Evolutionary conservation across 2,329 filamentous ascomycete genomes (phyloP).

Genomic region (Apiospora rasikravindrae): DNA sequence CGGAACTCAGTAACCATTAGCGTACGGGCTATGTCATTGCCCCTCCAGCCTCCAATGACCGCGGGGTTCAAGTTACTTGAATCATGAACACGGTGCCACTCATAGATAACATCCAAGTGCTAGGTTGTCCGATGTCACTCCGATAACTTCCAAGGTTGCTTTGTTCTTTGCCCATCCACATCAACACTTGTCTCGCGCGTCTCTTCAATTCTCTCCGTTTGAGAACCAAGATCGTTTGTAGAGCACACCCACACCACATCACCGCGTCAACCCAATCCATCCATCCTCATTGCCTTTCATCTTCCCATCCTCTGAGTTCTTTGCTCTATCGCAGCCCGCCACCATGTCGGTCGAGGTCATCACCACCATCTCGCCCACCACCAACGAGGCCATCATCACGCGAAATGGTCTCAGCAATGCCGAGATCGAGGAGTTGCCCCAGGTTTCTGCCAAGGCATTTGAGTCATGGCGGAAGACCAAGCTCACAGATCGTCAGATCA

Average conservation of each 20-base stretch:
- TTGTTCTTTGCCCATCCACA: neutral
- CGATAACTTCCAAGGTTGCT: slow-evolving; percentile 4
- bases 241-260: neutral
- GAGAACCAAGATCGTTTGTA: neutral
- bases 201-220: neutral
- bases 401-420: slow-evolving; percentile 74
- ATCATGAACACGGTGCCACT: slow-evolving; percentile 1
- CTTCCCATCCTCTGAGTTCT: neutral
- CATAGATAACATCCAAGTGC: slow-evolving; percentile 15
- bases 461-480: slow-evolving; percentile 76
- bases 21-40: slow-evolving; percentile 5
- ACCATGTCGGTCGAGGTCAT: slow-evolving; percentile 69
- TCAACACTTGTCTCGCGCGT: neutral
- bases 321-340: slow-evolving; percentile 12
- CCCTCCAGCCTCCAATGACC: slow-evolving; percentile 13
- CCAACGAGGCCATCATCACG: slow-evolving; percentile 82
- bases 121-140: slow-evolving; percentile 4
- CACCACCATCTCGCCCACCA: slow-evolving; percentile 87
- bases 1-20: neutral
- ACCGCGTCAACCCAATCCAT: neutral
- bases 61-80: neutral
- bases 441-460: slow-evolving; percentile 76
- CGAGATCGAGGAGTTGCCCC: slow-evolving; percentile 75
- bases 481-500: slow-evolving; percentile 76
- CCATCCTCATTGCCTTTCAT: neutral